Conservation (phyloP, 306 rosid species). For the Prunus davidiana region DNA sequence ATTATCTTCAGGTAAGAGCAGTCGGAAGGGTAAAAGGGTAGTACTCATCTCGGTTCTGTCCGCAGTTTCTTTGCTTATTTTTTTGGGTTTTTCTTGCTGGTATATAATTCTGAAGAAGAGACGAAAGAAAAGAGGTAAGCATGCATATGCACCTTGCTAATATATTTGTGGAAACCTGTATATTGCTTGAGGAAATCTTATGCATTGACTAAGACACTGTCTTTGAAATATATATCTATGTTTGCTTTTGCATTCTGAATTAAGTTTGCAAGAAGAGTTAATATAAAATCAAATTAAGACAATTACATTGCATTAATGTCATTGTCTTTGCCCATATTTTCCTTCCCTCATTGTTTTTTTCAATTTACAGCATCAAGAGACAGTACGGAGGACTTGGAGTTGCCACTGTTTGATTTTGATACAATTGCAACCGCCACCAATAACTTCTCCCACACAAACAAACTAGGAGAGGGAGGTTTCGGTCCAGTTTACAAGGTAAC, state of each 20-base stretch:
- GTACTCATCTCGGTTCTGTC: not conserved
- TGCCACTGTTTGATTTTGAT: slow-evolving; percentile 45
- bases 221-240: no score
- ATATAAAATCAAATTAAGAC: no score
- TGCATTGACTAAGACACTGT: no score
- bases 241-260: no score
- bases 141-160: not conserved
- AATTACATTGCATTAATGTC: no score
- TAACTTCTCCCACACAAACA: slow-evolving; percentile 37
- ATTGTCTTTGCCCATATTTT: no score
- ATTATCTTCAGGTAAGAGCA: not conserved
- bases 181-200: no score
- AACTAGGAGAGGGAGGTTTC: slow-evolving; percentile 57
- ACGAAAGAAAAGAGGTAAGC: slow-evolving; percentile 27
- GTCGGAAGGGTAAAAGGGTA: not conserved
- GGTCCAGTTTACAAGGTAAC: slow-evolving; percentile 57
- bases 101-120: not conserved
- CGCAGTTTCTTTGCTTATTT: not conserved
- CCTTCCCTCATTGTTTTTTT: no score
- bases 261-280: no score
- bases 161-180: no score
- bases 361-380: slow-evolving; percentile 11
- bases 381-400: slow-evolving; percentile 29
- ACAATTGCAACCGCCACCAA: slow-evolving; percentile 39
- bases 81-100: not conserved